These are phyloP conservation scores for Hypomyces perniciosus DNA, from an alignment of 2,329 filamentous ascomycete species.

Conservation along the genomic window DNA sequence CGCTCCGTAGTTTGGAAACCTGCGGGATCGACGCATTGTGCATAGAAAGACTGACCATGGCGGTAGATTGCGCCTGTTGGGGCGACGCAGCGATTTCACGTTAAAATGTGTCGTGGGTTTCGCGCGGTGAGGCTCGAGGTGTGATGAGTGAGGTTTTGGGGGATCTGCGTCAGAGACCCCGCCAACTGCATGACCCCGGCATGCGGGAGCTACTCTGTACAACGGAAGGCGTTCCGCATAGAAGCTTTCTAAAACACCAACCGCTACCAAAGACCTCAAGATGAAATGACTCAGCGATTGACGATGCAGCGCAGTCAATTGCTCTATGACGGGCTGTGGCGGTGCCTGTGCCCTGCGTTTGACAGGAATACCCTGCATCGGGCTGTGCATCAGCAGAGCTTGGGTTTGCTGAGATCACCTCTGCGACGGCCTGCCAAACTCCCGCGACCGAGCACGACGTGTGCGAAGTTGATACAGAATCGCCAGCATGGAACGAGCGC, in stretches of 20 bases:
- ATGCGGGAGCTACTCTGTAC: constrained; percentile 7
- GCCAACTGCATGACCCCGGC: constrained; percentile 25
- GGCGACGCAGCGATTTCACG: background rate
- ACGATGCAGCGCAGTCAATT: constrained; percentile 28
- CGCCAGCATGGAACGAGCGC: constrained; percentile 17
- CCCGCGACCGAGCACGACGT: background rate
- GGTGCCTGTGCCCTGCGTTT: constrained; percentile 55
- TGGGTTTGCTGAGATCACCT: constrained; percentile 4
- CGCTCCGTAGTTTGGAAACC: constrained; percentile 15
- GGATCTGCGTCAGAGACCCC: constrained; percentile 15
- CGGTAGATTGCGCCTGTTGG: constrained; percentile 2
- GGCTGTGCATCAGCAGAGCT: constrained; percentile 21
- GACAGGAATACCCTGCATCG: constrained; percentile 34
- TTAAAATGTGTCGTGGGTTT: background rate
- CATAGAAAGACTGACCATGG: constrained; percentile 9
- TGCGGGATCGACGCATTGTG: background rate
- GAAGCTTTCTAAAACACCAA: background rate
- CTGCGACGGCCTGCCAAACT: constrained; percentile 10
- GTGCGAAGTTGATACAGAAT: constrained; percentile 10
- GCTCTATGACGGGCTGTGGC: constrained; percentile 55
- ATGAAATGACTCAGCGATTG: background rate
- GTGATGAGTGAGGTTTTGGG: constrained; percentile 1
- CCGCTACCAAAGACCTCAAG: background rate
- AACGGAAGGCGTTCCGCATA: constrained; percentile 10
- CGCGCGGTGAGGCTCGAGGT: constrained; percentile 2